These are phyloP conservation scores for Talaromyces sp. DNA, from an alignment of 2,329 filamentous ascomycete genomes.

Conservation along the genomic window DNA sequence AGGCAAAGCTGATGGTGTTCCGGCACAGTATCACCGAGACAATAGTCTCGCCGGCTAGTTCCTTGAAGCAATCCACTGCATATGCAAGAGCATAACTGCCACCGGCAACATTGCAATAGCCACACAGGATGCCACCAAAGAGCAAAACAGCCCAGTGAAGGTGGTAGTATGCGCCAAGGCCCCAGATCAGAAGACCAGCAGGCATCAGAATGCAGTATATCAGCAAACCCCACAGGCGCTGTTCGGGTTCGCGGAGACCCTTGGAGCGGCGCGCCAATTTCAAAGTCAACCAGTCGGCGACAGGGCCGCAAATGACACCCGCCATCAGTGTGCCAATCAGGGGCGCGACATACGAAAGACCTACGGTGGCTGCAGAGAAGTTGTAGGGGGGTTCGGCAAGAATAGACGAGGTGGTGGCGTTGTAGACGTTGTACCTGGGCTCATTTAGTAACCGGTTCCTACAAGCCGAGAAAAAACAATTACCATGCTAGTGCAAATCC, in stretches of 20 bases:
- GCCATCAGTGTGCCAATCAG: slow-evolving; percentile 20
- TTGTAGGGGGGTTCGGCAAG: slow-evolving; percentile 24
- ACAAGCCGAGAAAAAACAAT: neutral
- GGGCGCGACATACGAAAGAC: slow-evolving; percentile 21
- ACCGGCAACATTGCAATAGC: slow-evolving; percentile 40
- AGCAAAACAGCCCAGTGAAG: slow-evolving; percentile 50
- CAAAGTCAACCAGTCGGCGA: slow-evolving; percentile 22
- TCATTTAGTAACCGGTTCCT: neutral
- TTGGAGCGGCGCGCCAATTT: slow-evolving; percentile 18
- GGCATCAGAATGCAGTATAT: slow-evolving; percentile 12
- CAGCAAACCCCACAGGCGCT: slow-evolving; percentile 19
- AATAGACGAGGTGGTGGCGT: slow-evolving; percentile 26
- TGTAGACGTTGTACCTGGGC: slow-evolving; percentile 28
- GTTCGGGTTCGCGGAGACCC: slow-evolving; percentile 23
- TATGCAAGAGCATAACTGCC: slow-evolving; percentile 43
- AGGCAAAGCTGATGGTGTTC: slow-evolving; percentile 31
- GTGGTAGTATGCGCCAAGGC: slow-evolving; percentile 46
- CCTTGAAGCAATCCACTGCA: slow-evolving; percentile 47
- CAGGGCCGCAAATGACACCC: slow-evolving; percentile 15
- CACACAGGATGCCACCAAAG: slow-evolving; percentile 46
- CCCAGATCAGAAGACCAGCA: slow-evolving; percentile 19
- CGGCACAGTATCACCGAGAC: slow-evolving; percentile 48
- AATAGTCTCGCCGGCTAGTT: slow-evolving; percentile 46
- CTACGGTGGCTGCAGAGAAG: slow-evolving; percentile 22
- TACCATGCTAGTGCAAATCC: slow-evolving; percentile 20